Conservation (phyloP, 768 basidiomycete genomes). For the Naganishia vishniacii region DNA sequence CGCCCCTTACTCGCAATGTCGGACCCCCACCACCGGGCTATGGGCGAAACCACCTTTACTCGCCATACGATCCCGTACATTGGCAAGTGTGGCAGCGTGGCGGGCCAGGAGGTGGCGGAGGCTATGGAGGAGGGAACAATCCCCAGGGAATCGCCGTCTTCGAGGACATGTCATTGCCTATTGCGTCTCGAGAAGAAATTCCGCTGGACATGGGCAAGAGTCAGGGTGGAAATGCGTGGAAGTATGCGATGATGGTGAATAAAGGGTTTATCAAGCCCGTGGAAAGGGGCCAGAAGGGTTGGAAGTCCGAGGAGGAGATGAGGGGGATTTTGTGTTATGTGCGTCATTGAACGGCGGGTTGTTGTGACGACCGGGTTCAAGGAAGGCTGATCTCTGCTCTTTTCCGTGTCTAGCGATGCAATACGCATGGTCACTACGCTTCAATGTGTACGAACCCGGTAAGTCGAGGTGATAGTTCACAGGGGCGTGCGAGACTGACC, state of each 20-base stretch:
- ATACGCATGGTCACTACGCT: conserved; percentile 74
- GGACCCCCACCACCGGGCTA: conserved; percentile 90
- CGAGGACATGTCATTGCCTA: conserved; percentile 7
- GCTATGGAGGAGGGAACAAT: background rate
- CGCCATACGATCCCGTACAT: conserved; percentile 40
- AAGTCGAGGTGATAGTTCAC: background rate
- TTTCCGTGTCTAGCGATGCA: conserved; percentile 7
- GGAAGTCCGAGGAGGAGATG: conserved; percentile 41
- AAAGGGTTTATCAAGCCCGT: conserved; percentile 15
- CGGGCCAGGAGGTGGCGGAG: conserved; percentile 31
- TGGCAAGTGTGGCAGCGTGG: conserved; percentile 41
- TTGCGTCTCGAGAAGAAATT: background rate
- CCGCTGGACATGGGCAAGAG: conserved; percentile 20
- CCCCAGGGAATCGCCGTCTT: conserved; percentile 11
- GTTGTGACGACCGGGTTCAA: conserved; percentile 8
- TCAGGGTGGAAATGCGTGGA: conserved; percentile 56
- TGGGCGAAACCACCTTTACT: conserved; percentile 57
- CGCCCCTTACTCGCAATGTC: conserved; percentile 64
- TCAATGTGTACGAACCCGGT: conserved; percentile 77
- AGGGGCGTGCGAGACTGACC: background rate
- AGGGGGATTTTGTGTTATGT: conserved; percentile 47
- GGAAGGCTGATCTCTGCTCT: conserved; percentile 20
- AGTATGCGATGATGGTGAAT: conserved; percentile 32
- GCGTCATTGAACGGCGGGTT: conserved; percentile 26
- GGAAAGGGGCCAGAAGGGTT: conserved; percentile 32